Evolutionary conservation across 371 early-diverging fungal species (phyloP), one percentile per base, ranked within the genome.

Genomic region (Actinomucor elegans): DNA sequence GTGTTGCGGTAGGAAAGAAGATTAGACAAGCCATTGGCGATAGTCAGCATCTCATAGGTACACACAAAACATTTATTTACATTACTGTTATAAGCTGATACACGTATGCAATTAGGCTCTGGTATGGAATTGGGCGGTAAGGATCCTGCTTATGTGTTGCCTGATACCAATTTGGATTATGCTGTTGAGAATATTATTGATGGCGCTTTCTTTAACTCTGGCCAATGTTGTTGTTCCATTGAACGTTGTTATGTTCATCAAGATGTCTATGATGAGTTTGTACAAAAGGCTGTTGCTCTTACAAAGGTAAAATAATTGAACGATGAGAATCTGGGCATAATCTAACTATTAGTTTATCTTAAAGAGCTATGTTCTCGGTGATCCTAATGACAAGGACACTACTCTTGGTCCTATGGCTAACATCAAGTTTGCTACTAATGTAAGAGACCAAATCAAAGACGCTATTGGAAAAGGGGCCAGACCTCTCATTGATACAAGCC

Each of bases 111-210:
- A 2, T 31, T n/a, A 83, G 87, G 79, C 5, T 81, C 84, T 15
- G 88, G 87, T 1, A 78, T 94, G 62, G 94, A 94, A 50, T 75
- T 94, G 5, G 94, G 94, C 14, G 94, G 94, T 11, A 92, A 92
- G 59, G 92, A 91, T 62, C 90, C 94, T 9, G 92, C 91, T 7
- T 91, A 91, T 61, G 92, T 94, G 5, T 77, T 89, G 10, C 66
- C 76, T 6, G 94, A 94, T 66, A 81, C 83, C 9, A 82, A 94
- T 60, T 38, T 91, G 32, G 77, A 75, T 42, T 81, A 80, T 51
- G 87, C 92, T 1, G 86, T 75, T 10, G 89, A 88, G 59, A 85
- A 87, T 37, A 70, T 92, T 9, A 81, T 91, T 20, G 92, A 92
- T 57, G 94, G 92, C 6, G 88, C 88, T 7, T 85, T 90, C 65